phyloP scores from a whole-genome alignment of 2,329 filamentous ascomycete species.

The Fusarium coicis region DNA sequence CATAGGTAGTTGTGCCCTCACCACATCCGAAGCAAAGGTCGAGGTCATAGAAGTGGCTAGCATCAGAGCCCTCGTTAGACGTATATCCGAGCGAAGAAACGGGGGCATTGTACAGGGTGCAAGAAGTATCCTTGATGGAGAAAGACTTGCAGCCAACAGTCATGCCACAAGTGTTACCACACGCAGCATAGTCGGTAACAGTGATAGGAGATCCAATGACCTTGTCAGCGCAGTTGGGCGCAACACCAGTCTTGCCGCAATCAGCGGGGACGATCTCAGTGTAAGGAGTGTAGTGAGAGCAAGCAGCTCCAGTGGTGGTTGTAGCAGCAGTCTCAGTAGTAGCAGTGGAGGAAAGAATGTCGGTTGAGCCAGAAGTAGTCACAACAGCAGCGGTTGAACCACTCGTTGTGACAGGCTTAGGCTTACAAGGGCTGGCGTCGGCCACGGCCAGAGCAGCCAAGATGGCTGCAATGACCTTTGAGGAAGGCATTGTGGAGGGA shows the following conservation, averaged over 20 bases:
- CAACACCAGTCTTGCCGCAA: slow-evolving; percentile 15
- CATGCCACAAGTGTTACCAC: slow-evolving; percentile 26
- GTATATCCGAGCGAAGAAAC: not conserved
- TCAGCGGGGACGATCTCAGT: not conserved
- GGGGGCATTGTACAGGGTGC: slow-evolving; percentile 12
- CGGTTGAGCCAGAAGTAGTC: slow-evolving; percentile 16
- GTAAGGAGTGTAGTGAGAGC: slow-evolving; percentile 22
- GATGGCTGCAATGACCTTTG: slow-evolving; percentile 35
- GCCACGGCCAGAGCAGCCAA: slow-evolving; percentile 31
- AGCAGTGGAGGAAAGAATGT: slow-evolving; percentile 14
- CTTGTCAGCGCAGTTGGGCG: slow-evolving; percentile 6
- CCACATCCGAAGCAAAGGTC: slow-evolving; percentile 32
- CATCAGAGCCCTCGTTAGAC: not conserved
- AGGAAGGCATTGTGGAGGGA: slow-evolving; percentile 22
- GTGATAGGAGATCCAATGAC: not conserved
- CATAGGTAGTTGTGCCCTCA: slow-evolving; percentile 15
- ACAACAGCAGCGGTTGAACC: slow-evolving; percentile 9
- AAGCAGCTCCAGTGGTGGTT: slow-evolving; percentile 20
- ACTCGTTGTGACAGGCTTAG: slow-evolving; percentile 22
- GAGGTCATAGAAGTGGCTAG: slow-evolving; percentile 25
- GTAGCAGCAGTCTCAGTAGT: slow-evolving; percentile 15
- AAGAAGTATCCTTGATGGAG: slow-evolving; percentile 7
- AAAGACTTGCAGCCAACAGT: slow-evolving; percentile 34
- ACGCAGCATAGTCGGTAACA: slow-evolving; percentile 1
- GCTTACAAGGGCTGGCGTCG: slow-evolving; percentile 30